Evolutionary conservation across 768 basidiomycete species (phyloP), one percentile per base, ranked within the genome.

Genomic region (Phylloporus sp.): DNA sequence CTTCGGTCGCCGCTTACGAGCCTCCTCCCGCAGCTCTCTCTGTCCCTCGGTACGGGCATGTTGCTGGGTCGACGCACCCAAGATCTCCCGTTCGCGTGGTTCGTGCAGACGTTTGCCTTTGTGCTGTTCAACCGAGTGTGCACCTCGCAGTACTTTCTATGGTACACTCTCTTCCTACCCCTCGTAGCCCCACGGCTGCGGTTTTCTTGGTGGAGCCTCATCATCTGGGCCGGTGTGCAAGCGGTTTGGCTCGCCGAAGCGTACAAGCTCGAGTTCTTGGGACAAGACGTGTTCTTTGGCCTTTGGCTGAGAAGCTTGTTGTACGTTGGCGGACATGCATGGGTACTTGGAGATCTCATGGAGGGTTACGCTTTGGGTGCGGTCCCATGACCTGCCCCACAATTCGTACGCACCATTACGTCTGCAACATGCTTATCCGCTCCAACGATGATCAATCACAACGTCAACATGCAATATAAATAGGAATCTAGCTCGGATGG

Each of bases 101-200:
- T 96, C 61, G 75, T 94, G 11, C 94, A 97, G 67, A 98, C 96
- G 3, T 77, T 77, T 29, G 70, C 78, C 0, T 98, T 99, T 59
- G 94, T 97, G n/a, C 69, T 91, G 8, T 95, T 98, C 72, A 99
- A 98, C 66, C 94, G 95, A 66, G 96, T 99, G 41, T 96, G 94
- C 77, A 99, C 96, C 0, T 96, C 93, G 1, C 67, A 98, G 88
- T 99, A 99, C 66, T 99, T 98, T 69, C 74, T 95, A 31, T 99
- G 96, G 96, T 97, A 93, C 62, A 80, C 91, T 13, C 80, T 92
- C 40, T 80, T 98, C 50, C 67, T 98, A 0, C 93, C 95, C 0
- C 75, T 92, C 3, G 71, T 95, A 20, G 74, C 92, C 4, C 86
- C 91, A 0, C 74, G 69, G 3, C 66, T 96, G 0, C 64, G 69